These are phyloP conservation scores for Diaporthe vaccinii DNA, from an alignment of 2,329 filamentous ascomycete species.

Conservation along the genomic window DNA sequence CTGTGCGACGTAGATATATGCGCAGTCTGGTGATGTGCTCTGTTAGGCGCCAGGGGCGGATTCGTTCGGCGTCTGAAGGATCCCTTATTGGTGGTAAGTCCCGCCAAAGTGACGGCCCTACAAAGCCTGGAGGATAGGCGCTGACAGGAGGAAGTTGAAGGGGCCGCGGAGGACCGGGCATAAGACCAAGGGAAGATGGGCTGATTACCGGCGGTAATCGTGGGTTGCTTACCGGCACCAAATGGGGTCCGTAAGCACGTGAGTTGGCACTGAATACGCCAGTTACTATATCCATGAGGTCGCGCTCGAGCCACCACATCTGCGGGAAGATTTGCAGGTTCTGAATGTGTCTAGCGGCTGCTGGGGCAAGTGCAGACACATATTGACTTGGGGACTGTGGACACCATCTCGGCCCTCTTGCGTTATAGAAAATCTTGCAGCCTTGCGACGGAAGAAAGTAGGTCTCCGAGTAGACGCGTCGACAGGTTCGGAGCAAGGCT, in stretches of 20 bases:
- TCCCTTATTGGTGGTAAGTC: neutral
- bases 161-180: neutral
- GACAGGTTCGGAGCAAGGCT: constrained; percentile 30
- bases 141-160: constrained; percentile 2
- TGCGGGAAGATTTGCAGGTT: constrained; percentile 11
- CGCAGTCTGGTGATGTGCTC: constrained; percentile 28
- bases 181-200: neutral
- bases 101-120: neutral
- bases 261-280: neutral
- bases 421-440: constrained; percentile 20
- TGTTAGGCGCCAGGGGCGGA: constrained; percentile 17
- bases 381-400: neutral
- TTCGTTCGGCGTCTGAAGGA: neutral
- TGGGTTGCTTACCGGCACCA: neutral
- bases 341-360: constrained; percentile 24
- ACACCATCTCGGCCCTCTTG: constrained; percentile 9
- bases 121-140: neutral
- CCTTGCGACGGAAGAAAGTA: neutral
- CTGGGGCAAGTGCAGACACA: constrained; percentile 3
- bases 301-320: neutral
- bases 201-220: neutral
- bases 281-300: constrained; percentile 11
- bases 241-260: neutral
- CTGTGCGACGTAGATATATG: constrained; percentile 32
- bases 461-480: constrained; percentile 37